Evolutionary conservation across 2,329 filamentous ascomycete genomes (phyloP), one percentile per base, ranked within the genome.

Genomic region (Aureobasidium uvarum): DNA sequence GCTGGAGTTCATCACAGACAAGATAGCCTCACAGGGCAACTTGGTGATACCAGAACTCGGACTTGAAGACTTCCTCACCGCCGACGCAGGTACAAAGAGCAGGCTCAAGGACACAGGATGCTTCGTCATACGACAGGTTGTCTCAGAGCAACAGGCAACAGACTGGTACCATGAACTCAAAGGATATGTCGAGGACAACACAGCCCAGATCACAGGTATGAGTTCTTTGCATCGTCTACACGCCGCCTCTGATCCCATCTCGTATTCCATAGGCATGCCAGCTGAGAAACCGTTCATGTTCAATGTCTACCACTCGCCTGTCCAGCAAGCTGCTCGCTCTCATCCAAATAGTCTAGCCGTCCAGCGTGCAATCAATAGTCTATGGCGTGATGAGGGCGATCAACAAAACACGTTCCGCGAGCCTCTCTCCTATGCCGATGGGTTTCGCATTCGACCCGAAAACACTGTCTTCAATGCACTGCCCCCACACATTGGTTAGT

Each of bases 1-100:
- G 25, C 41, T 66, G 8, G 16, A 62, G 13, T 28, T n/a, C 23
- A 18, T 55, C 66, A 78, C 77, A 63, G 70, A 55, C 11, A 68
- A 33, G 2, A 63, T 66, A 20, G 41, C 25, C 25, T 54, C 16
- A 18, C 43, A 45, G 6, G 46, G 38, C 20, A 51, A 45, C 31
- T 39, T 25, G 13, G 43, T 60, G 6, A 55, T 62, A 48, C 58
- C 64, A 23, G 48, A 43, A n/a, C 18, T 63, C 18, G 46, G 20
- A 7, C 7, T 63, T 14, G 46, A 63, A 39, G 59, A 51, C n/a
- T 63, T 63, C 20, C 23, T 52, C 3, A n/a, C 36, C 28, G 45
- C 36, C 10, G 33, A 51, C 14, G 7, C 18, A 16, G 16, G 1
- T 10, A 36, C 25, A 3, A 63, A 52, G 18, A 11, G 11, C 13